phyloP scores from a whole-genome alignment of 352 stramenopile genomes.

The Phytophthora citrophthora region DNA sequence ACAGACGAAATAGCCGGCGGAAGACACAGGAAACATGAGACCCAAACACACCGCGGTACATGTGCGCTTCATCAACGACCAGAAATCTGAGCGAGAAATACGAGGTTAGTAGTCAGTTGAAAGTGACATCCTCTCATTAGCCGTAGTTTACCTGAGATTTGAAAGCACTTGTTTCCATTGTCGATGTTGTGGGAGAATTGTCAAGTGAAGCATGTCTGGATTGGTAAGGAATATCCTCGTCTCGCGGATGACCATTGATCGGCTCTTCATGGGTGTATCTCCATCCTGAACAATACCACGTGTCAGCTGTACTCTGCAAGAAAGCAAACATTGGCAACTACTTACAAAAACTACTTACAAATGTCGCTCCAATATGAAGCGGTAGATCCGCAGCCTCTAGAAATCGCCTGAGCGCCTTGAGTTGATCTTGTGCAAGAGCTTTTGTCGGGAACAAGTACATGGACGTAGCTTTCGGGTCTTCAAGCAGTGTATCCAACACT shows the following conservation, averaged over 20 bases:
- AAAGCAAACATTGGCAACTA: background rate
- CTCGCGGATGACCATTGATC: conserved; percentile 82
- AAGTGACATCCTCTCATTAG: background rate
- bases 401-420: conserved; percentile 87
- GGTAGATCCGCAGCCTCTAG: conserved; percentile 62
- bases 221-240: conserved; percentile 98
- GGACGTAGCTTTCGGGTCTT: conserved; percentile 67
- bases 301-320: background rate
- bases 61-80: conserved; percentile 92
- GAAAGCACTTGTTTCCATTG: conserved; percentile 90
- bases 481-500: conserved; percentile 82
- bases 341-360: conserved; percentile 70
- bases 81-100: conserved; percentile 46
- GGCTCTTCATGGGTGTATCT: conserved; percentile 92
- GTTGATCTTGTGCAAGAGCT: conserved; percentile 97
- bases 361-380: conserved; percentile 62
- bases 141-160: conserved; percentile 79
- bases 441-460: conserved; percentile 99
- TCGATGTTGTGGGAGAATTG: conserved; percentile 94
- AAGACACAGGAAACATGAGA: conserved; percentile 89
- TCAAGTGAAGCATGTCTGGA: conserved; percentile 98
- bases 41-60: conserved; percentile 93
- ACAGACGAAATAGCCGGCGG: conserved; percentile 91
- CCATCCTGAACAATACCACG: conserved; percentile 83
- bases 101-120: no score